Conservation (phyloP, 106 monocot species). For the Hemerocallis citrina region DNA sequence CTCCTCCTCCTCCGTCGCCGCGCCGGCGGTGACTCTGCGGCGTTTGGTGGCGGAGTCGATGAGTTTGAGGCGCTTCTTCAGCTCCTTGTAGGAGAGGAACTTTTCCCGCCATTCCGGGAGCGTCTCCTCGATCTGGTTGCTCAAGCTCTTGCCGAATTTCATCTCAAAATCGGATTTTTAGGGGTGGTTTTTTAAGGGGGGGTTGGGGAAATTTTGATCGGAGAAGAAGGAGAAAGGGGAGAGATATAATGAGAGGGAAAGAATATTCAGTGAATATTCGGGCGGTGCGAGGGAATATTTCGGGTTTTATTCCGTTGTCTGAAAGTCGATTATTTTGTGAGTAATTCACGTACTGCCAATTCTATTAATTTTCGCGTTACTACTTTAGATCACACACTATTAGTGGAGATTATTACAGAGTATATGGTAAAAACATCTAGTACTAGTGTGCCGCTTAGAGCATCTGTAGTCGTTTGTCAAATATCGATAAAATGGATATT, state of each 20-base stretch:
- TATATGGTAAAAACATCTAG: too few relatives aligned
- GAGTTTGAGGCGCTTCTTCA: constrained; percentile 72
- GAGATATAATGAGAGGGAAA: background rate
- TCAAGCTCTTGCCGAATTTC: constrained; percentile 92
- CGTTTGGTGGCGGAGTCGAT: constrained; percentile 1
- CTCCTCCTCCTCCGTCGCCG: constrained; percentile 52
- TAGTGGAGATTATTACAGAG: too few relatives aligned
- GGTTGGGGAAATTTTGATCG: background rate
- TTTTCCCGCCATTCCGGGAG: constrained; percentile 95
- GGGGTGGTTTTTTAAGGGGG: background rate
- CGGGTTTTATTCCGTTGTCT: constrained; percentile 13
- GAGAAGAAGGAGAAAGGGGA: background rate
- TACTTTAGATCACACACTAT: too few relatives aligned
- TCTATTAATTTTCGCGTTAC: too few relatives aligned
- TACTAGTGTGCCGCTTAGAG: too few relatives aligned
- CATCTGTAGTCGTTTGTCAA: too few relatives aligned
- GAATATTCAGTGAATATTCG: constrained; percentile 7
- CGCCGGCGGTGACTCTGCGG: background rate
- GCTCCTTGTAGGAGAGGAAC: constrained; percentile 85
- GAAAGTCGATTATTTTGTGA: too few relatives aligned
- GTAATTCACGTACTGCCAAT: too few relatives aligned
- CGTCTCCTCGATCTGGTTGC: constrained; percentile 85
- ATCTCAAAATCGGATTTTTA: constrained; percentile 15
- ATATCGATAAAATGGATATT: too few relatives aligned
- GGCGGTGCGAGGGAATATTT: background rate